A percentile compares a stretch with the other conserved stretches of the same genome.
Conservation (phyloP, 805 yeast genomes). For the Myxozyma sirexii region DNA sequence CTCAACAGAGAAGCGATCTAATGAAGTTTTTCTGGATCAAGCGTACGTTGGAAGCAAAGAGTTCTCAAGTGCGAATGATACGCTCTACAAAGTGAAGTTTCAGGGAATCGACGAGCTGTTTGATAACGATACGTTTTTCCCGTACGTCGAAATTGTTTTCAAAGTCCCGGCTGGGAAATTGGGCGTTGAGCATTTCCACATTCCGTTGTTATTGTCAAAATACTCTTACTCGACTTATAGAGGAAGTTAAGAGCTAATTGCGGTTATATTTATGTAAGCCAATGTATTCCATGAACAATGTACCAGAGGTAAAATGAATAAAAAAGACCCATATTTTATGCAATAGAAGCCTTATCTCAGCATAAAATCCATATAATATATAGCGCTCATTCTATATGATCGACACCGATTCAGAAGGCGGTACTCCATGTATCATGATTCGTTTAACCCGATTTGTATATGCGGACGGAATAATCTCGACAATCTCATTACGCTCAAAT, state of each 20-base stretch:
- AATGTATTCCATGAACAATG: background rate
- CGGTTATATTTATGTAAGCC: background rate
- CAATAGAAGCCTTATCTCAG: no score
- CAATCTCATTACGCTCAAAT: slow-evolving; percentile 80
- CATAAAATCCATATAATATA: no score
- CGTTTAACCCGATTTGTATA: slow-evolving; percentile 71
- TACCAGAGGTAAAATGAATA: background rate
- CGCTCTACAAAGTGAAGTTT: slow-evolving; percentile 65
- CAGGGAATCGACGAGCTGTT: slow-evolving; percentile 69
- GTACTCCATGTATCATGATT: slow-evolving; percentile 40
- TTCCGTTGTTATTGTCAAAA: slow-evolving; percentile 81
- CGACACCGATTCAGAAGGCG: slow-evolving; percentile 12
- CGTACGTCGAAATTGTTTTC: slow-evolving; percentile 80
- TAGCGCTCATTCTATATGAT: background rate
- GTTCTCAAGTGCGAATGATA: background rate
- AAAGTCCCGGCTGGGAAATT: slow-evolving; percentile 56
- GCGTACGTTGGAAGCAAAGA: slow-evolving; percentile 28
- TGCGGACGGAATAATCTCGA: slow-evolving; percentile 85
- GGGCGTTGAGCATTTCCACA: slow-evolving; percentile 76
- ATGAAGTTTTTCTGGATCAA: slow-evolving; percentile 46
- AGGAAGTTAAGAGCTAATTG: slow-evolving; percentile 56
- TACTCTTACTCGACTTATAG: slow-evolving; percentile 90
- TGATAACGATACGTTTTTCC: slow-evolving; percentile 69
- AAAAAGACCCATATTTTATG: background rate
- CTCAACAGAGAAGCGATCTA: background rate